Evolutionary conservation across 257 asterid genomes (phyloP).

Genomic region (Buddleja alternifolia): DNA sequence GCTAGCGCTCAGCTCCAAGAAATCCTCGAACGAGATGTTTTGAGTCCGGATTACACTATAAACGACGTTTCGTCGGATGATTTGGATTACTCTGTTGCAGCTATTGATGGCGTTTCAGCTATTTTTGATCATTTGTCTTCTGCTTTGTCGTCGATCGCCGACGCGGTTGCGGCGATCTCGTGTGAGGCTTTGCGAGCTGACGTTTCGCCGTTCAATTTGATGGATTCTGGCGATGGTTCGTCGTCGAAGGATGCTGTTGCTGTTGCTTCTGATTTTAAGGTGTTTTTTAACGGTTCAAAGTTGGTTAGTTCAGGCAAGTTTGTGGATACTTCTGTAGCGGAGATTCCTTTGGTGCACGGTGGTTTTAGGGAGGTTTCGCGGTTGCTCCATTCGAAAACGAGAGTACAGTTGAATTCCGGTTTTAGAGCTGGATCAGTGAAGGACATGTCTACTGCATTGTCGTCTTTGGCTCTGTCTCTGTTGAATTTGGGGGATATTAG

Average conservation of each 20-base stretch:
- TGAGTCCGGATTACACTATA: constrained; percentile 27
- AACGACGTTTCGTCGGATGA: constrained; percentile 38
- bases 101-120: constrained; percentile 64
- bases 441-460: constrained; percentile 52
- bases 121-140: constrained; percentile 60
- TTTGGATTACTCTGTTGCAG: constrained; percentile 54
- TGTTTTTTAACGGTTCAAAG: constrained; percentile 77
- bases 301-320: constrained; percentile 41
- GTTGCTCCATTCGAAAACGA: constrained; percentile 57
- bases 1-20: constrained; percentile 45
- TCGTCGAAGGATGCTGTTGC: constrained; percentile 79
- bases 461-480: constrained; percentile 55
- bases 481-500: constrained; percentile 62
- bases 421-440: constrained; percentile 54
- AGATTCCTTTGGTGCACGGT: constrained; percentile 71
- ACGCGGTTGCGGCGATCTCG: constrained; percentile 80
- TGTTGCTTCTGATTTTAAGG: constrained; percentile 78
- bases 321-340: constrained; percentile 46
- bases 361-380: constrained; percentile 61
- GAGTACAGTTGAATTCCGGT: constrained; percentile 77
- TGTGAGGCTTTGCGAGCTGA: constrained; percentile 86
- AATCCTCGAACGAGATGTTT: constrained; percentile 34
- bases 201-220: constrained; percentile 61
- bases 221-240: constrained; percentile 95
- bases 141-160: constrained; percentile 49